Base-by-base conservation (phyloP, 192 early-diverging fungal genomes). In the Backusella tarrabulga region DNA sequence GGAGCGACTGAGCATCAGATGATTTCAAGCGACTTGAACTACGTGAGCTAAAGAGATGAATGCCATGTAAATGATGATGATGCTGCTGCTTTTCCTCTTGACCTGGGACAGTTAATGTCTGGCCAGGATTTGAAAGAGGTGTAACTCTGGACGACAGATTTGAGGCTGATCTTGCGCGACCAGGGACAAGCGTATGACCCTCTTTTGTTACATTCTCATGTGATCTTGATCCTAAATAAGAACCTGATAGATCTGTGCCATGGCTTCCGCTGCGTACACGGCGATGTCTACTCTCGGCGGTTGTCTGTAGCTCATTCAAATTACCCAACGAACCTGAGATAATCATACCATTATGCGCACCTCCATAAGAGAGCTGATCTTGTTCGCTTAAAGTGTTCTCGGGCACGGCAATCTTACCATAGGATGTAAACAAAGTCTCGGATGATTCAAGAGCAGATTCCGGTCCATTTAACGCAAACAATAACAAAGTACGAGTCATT, bases 401-500 rank as follows among this genome's bases (percentile, higher is more conserved):
- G 21, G 81, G 50, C 12, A 85, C 76, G 69, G 81, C 86, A 0
- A 89, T 78, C 42, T 82, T 87, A 1, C 87, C 89, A 76, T 91
- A 94, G 4, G 91, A 82, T 7, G 84, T 77, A 83, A 94, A 94
- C 69, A 94, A 70, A 1, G 69, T 83, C 71, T 89, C 85, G 40
- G 91, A 89, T 11, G 79, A 83, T 56, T 89, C 81, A 15, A 94
- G 71, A 0, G 84, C 79, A 0, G 83, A 77, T 29, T 89, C 88
- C 2, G 86, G 82, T 23, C 92, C 91, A 54, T 85, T 73, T 15
- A 85, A 72, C 8, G 80, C 82, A 50, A 87, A 83, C 52, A 88
- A 84, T 19, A 94, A 73, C 12, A 82, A 76, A 42, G 83, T 85
- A 32, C 87, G 89, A 9, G 93, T 93, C 50, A 91, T 85, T n/a